Evolutionary conservation across 2,329 filamentous ascomycete species (phyloP).

Genomic region (Ceratocystiopsis brevicomis): DNA sequence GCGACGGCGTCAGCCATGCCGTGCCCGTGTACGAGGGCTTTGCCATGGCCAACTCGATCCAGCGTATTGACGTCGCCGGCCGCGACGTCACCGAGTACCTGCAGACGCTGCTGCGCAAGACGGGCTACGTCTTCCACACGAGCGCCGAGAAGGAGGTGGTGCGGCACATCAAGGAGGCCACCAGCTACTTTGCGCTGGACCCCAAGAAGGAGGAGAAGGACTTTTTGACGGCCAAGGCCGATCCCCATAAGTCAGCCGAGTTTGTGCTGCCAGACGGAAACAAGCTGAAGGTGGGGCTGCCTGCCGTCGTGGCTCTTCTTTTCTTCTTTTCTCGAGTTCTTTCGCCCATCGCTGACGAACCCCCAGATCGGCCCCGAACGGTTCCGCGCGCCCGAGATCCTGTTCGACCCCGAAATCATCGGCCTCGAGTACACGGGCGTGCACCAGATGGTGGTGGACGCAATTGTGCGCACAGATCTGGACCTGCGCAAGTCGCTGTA

Average conservation of each 20-base stretch:
- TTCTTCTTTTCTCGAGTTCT: neutral
- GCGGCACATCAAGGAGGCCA: conserved; percentile 86
- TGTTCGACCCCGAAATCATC: conserved; percentile 95
- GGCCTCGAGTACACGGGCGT: conserved; percentile 92
- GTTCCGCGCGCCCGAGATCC: conserved; percentile 88
- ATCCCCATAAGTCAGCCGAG: conserved; percentile 61
- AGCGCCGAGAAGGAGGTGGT: conserved; percentile 99
- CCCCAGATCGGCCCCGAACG: conserved; percentile 70
- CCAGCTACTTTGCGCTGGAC: conserved; percentile 78
- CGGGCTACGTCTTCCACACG: conserved; percentile 87
- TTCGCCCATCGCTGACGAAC: neutral
- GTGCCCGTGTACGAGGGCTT: conserved; percentile 97
- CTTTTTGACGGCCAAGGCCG: conserved; percentile 65
- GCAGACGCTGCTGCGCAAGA: conserved; percentile 78
- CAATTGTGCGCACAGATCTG: conserved; percentile 86
- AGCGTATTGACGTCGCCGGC: conserved; percentile 87
- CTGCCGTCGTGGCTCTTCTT: too few relatives aligned
- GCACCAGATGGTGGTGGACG: conserved; percentile 93
- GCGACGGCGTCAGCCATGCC: conserved; percentile 90
- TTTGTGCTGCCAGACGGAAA: conserved; percentile 86
- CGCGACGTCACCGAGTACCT: conserved; percentile 92
- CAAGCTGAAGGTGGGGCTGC: conserved; percentile 59
- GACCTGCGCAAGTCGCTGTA: conserved; percentile 88
- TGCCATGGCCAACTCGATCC: conserved; percentile 86
- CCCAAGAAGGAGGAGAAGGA: conserved; percentile 93